Percentiles rank a stretch among this genome's conserved stretches.
Evolutionary conservation across 139 green algal species (phyloP).

Genomic region (Raphidocelis subcapitata): DNA sequence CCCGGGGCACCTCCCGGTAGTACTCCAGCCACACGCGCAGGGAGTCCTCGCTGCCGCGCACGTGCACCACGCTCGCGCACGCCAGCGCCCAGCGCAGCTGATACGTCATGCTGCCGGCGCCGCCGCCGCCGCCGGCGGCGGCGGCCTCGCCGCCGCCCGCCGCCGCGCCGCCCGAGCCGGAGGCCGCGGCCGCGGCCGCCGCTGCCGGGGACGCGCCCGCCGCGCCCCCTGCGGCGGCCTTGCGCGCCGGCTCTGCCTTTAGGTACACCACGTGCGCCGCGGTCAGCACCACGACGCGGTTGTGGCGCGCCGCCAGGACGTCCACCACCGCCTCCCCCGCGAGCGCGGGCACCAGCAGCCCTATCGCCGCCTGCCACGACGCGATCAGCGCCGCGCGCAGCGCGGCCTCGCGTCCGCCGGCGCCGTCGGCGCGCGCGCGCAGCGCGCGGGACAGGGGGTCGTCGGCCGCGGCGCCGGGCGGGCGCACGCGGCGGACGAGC

Average conservation of each 20-base stretch:
- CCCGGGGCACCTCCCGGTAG: slow-evolving; percentile 4
- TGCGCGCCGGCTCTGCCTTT: slow-evolving; percentile 13
- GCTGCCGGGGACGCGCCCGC: no score
- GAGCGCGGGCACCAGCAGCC: slow-evolving; percentile 54
- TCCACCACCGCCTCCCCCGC: slow-evolving; percentile 57
- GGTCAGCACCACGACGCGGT: slow-evolving; percentile 75
- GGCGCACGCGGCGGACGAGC: slow-evolving; percentile 63
- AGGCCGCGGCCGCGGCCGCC: no score
- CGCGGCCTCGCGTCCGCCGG: neutral
- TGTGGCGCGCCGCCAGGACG: slow-evolving; percentile 58
- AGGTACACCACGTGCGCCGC: slow-evolving; percentile 72
- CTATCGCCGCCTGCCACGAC: slow-evolving; percentile 44
- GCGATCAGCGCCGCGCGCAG: slow-evolving; percentile 6
- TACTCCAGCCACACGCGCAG: slow-evolving; percentile 21
- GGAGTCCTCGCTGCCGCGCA: slow-evolving; percentile 23
- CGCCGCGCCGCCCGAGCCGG: no score
- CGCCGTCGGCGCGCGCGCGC: neutral
- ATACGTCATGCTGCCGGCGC: slow-evolving; percentile 1
- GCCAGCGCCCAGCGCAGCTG: slow-evolving; percentile 22
- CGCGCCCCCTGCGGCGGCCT: neutral
- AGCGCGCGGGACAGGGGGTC: slow-evolving; percentile 5
- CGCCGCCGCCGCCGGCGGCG: neutral
- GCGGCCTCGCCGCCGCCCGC: neutral
- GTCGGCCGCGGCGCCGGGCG: slow-evolving; percentile 53
- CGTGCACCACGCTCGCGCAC: slow-evolving; percentile 19